Conservation (phyloP, 768 basidiomycete species). For the Hypholoma sublateritium region DNA sequence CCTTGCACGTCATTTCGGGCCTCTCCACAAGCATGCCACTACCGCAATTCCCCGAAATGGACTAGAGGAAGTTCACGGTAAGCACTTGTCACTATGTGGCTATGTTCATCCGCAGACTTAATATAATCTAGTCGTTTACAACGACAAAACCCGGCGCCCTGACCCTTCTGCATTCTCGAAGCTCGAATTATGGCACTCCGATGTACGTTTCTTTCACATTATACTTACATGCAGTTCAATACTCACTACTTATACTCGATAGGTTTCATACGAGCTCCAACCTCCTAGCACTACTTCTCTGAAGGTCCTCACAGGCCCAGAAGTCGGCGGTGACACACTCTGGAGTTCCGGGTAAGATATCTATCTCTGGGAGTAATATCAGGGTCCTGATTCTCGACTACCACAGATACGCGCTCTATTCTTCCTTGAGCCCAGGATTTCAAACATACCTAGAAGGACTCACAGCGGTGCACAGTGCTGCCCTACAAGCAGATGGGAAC, state of each 20-base stretch:
- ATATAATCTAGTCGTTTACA: slow-evolving; percentile 59
- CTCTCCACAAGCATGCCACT: slow-evolving; percentile 81
- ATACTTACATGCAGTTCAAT: not conserved
- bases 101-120: not conserved
- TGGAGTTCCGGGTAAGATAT: slow-evolving; percentile 71
- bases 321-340: slow-evolving; percentile 75
- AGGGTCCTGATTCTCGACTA: not conserved
- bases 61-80: slow-evolving; percentile 75
- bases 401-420: slow-evolving; percentile 77
- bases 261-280: slow-evolving; percentile 76
- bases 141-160: slow-evolving; percentile 60
- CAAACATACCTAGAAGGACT: slow-evolving; percentile 78
- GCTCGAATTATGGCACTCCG: slow-evolving; percentile 80
- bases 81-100: not conserved
- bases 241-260: not conserved
- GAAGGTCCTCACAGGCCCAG: slow-evolving; percentile 68
- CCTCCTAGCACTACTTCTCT: slow-evolving; percentile 81
- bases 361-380: not conserved
- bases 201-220: slow-evolving; percentile 40
- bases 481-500: slow-evolving; percentile 75
- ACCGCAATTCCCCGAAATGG: slow-evolving; percentile 76
- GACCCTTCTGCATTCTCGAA: slow-evolving; percentile 68
- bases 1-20: slow-evolving; percentile 71
- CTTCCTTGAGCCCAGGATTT: slow-evolving; percentile 71
- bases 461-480: slow-evolving; percentile 72